Evolutionary conservation across 306 rosid genomes (phyloP).

Genomic region (Quercus ilex): DNA sequence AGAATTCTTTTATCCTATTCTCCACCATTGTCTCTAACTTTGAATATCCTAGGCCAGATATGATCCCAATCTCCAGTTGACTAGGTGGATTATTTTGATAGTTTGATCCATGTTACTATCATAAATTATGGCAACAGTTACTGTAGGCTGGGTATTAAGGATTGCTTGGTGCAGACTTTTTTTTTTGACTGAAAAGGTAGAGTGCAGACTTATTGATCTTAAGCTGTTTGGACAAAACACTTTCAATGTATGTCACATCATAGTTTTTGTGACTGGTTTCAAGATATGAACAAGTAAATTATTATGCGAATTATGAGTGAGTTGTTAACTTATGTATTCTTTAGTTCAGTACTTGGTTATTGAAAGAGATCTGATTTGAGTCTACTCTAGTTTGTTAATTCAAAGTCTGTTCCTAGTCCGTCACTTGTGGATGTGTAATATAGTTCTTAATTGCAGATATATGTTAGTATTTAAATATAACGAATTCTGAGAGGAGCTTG

Average conservation of each 20-base stretch:
- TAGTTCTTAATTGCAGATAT: background rate
- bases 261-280: background rate
- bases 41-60: background rate
- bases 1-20: background rate
- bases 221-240: background rate
- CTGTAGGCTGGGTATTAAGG: background rate
- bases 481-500: too few species aligned
- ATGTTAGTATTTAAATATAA: too few species aligned
- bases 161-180: background rate
- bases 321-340: background rate
- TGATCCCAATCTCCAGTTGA: background rate
- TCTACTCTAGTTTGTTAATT: background rate
- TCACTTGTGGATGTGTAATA: background rate
- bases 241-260: background rate
- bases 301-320: background rate
- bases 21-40: background rate
- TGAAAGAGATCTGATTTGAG: background rate
- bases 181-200: too few species aligned
- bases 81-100: background rate
- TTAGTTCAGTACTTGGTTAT: background rate
- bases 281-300: background rate
- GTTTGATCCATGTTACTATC: background rate
- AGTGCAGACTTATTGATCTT: background rate
- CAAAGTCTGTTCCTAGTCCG: background rate
- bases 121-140: background rate